Evolutionary conservation across 495 filamentous ascomycete genomes (phyloP), one percentile per base, ranked within the genome.

Genomic region (Opeltia flavorubescens): DNA sequence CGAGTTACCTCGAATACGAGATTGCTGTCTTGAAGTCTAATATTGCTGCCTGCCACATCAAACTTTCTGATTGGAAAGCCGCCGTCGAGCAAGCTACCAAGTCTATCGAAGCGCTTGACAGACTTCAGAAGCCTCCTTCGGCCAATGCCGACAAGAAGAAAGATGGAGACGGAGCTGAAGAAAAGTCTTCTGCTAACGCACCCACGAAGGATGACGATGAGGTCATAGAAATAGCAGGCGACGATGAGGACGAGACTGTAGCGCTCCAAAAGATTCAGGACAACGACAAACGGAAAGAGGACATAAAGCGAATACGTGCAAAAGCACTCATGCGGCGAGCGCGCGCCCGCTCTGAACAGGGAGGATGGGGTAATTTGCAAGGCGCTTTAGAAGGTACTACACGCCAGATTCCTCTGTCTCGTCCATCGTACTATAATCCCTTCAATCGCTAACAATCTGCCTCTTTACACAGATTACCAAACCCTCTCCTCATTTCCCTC

Each of bases 281-380:
- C 59, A 65, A 20, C 60, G 68, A 74, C 18, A 65, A 76, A 38
- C 62, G 68, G 7, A 66, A 68, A 9, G 69, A 70, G 0, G 81
- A 88, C 58, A 76, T 93, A 27, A 64, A 74, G n/a, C 77, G 84
- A 36, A 84, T 95, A 28, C 76, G 84, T 35, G 72, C 75, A 31
- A 98, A 98, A 65, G 78, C 86, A 4, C 72, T 95, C 30, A 76
- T 94, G 68, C 75, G 91, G 29, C 84, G 91, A 6, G 88, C 85
- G 0, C 80, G 78, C 46, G 91, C 83, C 0, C 71, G 77, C 45
- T 76, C 71, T 27, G 77, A 87, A 50, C 62, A 80, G 0, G 76
- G 76, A 4, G 80, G 80, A 1, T 98, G 89, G 91, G 75, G 76
- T 5, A 79, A 73, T 45, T 62, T 98, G n/a, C 76, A 86, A 56